Base-by-base conservation (phyloP, 805 yeast genomes). In the Saturnispora sanitii region DNA sequence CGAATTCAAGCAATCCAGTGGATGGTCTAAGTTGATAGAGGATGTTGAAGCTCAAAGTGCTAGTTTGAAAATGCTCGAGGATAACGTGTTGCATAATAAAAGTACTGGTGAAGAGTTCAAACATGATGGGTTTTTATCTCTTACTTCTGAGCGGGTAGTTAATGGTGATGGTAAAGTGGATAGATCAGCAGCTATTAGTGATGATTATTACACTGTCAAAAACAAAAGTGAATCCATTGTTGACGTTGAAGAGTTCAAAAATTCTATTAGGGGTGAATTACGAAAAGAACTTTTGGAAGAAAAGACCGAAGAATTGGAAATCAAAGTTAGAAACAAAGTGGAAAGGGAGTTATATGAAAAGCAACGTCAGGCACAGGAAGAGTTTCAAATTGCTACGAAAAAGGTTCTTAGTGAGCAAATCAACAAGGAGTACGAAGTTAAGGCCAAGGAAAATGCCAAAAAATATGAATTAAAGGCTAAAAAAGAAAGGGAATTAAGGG, bases 21-120 rank as follows among this genome's bases (percentile, higher is more conserved):
- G 45, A 6, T 45, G 45, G 48, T 25, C 30, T 35, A 33, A 34
- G 13, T 35, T 37, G 18, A 15, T 29, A 5, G 33, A 33, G 4
- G 40, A 37, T 12, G 37, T 27, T 9, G 25, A 25, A 18, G 15
- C n/a, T 16, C 31, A 38, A 32, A 36, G 21, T 20, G 11, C 7
- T 6, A 32, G 3, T 15, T 32, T 12, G 7, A 12, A 6, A 32
- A 4, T 19, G 15, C 23, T 8, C 6, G 4, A 7, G 16, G 6
- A 11, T n/a, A 6, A 11, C 13, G n/a, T 6, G 6, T 27, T 12
- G 8, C 6, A 27, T 15, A 22, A 22, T 19, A 21, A 22, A 11
- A 34, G 13, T 3, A 9, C 37, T 22, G 37, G n/a, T 25, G 28
- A 12, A 9, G 21, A 22, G 5, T 37, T 37, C 17, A 29, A 37